These are phyloP conservation scores for Colletotrichum siamense DNA, from an alignment of 2,329 filamentous ascomycete species.

Conservation along the genomic window DNA sequence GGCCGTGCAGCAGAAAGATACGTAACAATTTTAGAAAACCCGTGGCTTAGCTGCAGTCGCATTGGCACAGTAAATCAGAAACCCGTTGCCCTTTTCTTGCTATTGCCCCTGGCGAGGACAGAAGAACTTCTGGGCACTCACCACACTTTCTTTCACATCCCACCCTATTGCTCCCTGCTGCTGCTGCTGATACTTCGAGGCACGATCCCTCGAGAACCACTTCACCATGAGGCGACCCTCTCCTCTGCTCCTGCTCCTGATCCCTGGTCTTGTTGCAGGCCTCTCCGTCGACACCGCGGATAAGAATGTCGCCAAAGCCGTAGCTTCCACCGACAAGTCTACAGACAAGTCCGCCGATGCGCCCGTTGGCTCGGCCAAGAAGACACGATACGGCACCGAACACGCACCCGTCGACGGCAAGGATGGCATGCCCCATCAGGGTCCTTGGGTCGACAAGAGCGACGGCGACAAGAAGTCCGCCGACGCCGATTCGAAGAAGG, in stretches of 20 bases:
- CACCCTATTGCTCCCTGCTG: background rate
- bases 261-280: slow-evolving; percentile 56
- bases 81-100: slow-evolving; percentile 1
- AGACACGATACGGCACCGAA: slow-evolving; percentile 57
- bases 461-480: slow-evolving; percentile 37
- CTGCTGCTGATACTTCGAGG: background rate
- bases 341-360: slow-evolving; percentile 26
- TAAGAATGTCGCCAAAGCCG: slow-evolving; percentile 27
- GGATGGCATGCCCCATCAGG: slow-evolving; percentile 91
- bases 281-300: slow-evolving; percentile 36
- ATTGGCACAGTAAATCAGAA: slow-evolving; percentile 12
- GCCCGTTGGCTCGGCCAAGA: slow-evolving; percentile 31
- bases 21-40: slow-evolving; percentile 15
- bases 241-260: slow-evolving; percentile 64
- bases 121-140: background rate
- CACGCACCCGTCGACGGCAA: slow-evolving; percentile 90
- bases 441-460: slow-evolving; percentile 69
- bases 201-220: background rate
- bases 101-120: slow-evolving; percentile 6
- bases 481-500: slow-evolving; percentile 38
- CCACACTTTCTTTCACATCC: background rate
- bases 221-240: slow-evolving; percentile 63
- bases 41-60: slow-evolving; percentile 17
- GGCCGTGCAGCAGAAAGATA: slow-evolving; percentile 20
- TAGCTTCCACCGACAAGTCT: slow-evolving; percentile 28